Evolutionary conservation across 1,139 yeast genomes (phyloP).

Genomic region (Pichia sp.): DNA sequence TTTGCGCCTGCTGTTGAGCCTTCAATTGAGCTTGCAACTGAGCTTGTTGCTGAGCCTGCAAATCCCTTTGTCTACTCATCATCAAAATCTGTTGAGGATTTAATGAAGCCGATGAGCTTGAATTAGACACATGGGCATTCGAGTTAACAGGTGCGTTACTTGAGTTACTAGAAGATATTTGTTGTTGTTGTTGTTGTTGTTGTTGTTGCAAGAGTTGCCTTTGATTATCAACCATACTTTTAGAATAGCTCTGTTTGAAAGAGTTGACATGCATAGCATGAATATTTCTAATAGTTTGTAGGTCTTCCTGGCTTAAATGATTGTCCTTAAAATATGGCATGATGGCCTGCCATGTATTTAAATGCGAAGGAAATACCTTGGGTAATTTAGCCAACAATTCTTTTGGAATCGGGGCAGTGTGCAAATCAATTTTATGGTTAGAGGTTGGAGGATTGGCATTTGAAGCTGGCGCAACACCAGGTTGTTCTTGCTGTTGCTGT

Average conservation of each 20-base stretch:
- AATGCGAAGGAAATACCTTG: conserved; percentile 63
- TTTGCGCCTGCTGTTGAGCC: conserved; percentile 13
- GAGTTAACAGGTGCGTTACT: not conserved
- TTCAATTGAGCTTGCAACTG: not conserved
- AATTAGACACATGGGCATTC: not conserved
- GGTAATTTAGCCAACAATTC: conserved; percentile 65
- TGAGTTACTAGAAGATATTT: conserved; percentile 1
- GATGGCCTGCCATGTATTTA: conserved; percentile 77
- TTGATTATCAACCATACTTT: conserved; percentile 1
- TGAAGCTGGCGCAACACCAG: conserved; percentile 8
- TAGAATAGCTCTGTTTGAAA: conserved; percentile 25
- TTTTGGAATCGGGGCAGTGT: conserved; percentile 67
- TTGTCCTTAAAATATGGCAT: conserved; percentile 56
- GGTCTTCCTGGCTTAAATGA: conserved; percentile 44
- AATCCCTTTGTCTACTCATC: conserved; percentile 19
- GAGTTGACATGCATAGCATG: conserved; percentile 51
- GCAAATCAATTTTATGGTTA: conserved; percentile 29
- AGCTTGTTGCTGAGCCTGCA: conserved; percentile 16
- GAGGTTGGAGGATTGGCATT: conserved; percentile 12
- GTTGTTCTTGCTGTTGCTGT: conserved; percentile 13
- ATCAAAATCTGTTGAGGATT: conserved; percentile 25
- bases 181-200: conserved; percentile 9
- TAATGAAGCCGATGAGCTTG: conserved; percentile 11
- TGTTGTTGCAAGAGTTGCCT: conserved; percentile 20
- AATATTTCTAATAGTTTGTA: conserved; percentile 51